Base-by-base conservation (phyloP, 1,284 basidiomycete species). In the Wallemia ichthyophaga region DNA sequence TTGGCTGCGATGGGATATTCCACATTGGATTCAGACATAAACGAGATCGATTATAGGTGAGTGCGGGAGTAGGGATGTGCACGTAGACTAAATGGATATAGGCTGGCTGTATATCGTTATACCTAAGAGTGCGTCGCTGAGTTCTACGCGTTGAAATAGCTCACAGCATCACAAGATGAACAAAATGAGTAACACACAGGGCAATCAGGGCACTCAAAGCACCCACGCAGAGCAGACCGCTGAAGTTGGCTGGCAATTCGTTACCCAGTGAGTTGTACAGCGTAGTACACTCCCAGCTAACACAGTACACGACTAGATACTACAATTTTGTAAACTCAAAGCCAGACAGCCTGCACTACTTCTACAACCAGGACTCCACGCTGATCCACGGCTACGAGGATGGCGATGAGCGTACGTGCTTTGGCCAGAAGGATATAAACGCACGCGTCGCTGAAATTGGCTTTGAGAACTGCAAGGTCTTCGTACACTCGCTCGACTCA, bases 351-450 rank as follows among this genome's bases (percentile, higher is more conserved):
- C 79, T 98, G 64, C 92, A 98, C 74, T 92, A 89, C 74, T 98
- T 98, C 75, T 99, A 98, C 77, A 95, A 83, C 69, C 96, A 96
- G 78, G 79, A 80, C 66, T 95, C 89, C 59, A 95, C 92, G 64
- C 92, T 91, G 74, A 85, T 85, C 69, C 89, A 94, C 71, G 87
- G 87, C 60, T 85, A 83, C 61, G 89, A 94, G 75, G 94, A 91
- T 61, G 89, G 94, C 72, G 92, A 96, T 59, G 73, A 76, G 61
- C 80, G 81, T 64, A 76, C 86, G 31, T 86, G 82, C 73, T 85
- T 80, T 65, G 92, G 92, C 60, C 92, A 98, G 73, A 82, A 96
- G 88, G 88, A 95, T 77, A 98, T 99, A 65, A 88, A 98, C 74
- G 80, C 84, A 71, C 87, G 86, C 73, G 94, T 98, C 72, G 80